Percentiles rank a stretch among this genome's conserved stretches.
These are phyloP conservation scores for Ophiocordyceps robertsii DNA, from an alignment of 2,329 filamentous ascomycete genomes.

Conservation along the genomic window DNA sequence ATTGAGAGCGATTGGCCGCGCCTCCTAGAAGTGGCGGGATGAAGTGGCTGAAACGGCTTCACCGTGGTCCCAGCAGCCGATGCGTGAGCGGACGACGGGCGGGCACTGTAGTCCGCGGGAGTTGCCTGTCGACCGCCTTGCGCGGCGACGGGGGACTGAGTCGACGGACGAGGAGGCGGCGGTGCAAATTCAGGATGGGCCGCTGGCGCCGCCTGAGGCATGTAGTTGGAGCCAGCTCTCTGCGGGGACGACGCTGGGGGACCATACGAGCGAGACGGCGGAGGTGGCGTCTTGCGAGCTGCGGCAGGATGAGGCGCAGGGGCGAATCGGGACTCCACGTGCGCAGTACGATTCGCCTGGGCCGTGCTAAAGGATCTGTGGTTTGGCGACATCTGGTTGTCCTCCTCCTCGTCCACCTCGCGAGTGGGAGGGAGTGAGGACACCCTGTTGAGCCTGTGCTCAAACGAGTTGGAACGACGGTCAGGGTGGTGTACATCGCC, in stretches of 20 bases:
- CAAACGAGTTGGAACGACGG: slow-evolving; percentile 37
- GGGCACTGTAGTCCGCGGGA: slow-evolving; percentile 30
- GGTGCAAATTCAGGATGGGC: slow-evolving; percentile 32
- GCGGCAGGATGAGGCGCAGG: slow-evolving; percentile 17
- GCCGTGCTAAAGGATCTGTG: slow-evolving; percentile 13
- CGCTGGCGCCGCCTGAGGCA: slow-evolving; percentile 23
- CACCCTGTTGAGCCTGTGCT: slow-evolving; percentile 39
- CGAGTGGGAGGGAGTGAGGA: slow-evolving; percentile 46
- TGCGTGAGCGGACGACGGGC: slow-evolving; percentile 40
- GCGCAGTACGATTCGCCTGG: slow-evolving; percentile 10
- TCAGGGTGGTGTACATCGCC: slow-evolving; percentile 29
- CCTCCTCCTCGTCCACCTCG: slow-evolving; percentile 48
- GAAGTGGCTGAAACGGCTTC: slow-evolving; percentile 11
- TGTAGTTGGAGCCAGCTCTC: slow-evolving; percentile 35
- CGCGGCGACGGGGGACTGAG: slow-evolving; percentile 43
- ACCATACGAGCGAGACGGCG: slow-evolving; percentile 18
- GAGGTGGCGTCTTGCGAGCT: slow-evolving; percentile 34
- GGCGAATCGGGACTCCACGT: slow-evolving; percentile 23
- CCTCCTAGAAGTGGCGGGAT: slow-evolving; percentile 23
- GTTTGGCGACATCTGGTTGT: slow-evolving; percentile 10
- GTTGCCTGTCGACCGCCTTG: slow-evolving; percentile 22
- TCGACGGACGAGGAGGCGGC: slow-evolving; percentile 44
- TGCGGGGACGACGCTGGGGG: slow-evolving; percentile 43
- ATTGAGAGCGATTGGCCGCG: slow-evolving; percentile 41
- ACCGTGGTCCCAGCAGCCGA: slow-evolving; percentile 21